phyloP scores from a whole-genome alignment of 2,329 filamentous ascomycete genomes.

The Cladophialophora chaetospira region DNA sequence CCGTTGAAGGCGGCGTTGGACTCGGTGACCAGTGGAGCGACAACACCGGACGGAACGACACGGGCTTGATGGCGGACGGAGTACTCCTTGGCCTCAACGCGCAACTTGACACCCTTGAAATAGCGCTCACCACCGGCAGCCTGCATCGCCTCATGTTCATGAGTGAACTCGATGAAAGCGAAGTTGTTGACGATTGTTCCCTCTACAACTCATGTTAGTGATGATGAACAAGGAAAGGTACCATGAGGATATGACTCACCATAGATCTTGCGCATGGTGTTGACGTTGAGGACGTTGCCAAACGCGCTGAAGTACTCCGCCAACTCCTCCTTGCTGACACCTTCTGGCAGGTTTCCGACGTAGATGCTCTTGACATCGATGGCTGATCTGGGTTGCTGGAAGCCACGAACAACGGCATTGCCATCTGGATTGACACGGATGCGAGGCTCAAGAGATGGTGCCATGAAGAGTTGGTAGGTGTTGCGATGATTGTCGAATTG shows the following conservation, averaged over 20 bases:
- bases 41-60: neutral
- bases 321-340: constrained; percentile 22
- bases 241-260: constrained; percentile 13
- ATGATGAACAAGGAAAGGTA: constrained; percentile 6
- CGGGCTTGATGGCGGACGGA: constrained; percentile 15
- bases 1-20: neutral
- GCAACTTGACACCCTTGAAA: constrained; percentile 24
- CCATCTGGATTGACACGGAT: constrained; percentile 4
- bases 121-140: constrained; percentile 23
- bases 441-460: constrained; percentile 25
- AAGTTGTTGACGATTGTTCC: constrained; percentile 28
- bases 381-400: constrained; percentile 18
- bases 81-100: constrained; percentile 34
- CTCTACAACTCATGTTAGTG: constrained; percentile 11
- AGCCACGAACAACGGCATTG: constrained; percentile 18
- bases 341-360: constrained; percentile 32
- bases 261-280: constrained; percentile 31
- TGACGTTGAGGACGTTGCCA: constrained; percentile 28
- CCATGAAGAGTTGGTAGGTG: constrained; percentile 22
- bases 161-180: constrained; percentile 31
- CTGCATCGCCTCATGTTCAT: constrained; percentile 23
- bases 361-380: constrained; percentile 32
- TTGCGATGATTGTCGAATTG: constrained; percentile 20
- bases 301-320: constrained; percentile 23
- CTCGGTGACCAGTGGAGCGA: neutral